Conservation (phyloP, 768 basidiomycete genomes). For the Pleurotus sapidus region DNA sequence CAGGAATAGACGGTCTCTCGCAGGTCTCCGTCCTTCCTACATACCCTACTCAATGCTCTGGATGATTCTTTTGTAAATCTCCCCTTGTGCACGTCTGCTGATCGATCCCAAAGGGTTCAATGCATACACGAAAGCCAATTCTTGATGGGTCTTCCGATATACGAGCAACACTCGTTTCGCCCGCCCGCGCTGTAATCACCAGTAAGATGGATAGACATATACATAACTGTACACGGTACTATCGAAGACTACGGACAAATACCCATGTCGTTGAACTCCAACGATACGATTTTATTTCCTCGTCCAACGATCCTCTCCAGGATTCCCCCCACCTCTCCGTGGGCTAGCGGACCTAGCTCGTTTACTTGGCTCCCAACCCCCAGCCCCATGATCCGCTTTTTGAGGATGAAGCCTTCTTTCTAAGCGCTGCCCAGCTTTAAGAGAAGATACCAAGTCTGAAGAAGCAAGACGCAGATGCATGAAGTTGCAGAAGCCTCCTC, state of each 20-base stretch:
- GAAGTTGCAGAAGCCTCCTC: conserved; percentile 98
- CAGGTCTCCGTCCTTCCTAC: too few species aligned
- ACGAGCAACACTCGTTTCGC: too few species aligned
- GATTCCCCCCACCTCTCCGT: conserved; percentile 51
- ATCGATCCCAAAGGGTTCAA: too few species aligned
- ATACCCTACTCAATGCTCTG: too few species aligned
- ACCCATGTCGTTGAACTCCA: neutral
- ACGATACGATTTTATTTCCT: conserved; percentile 38
- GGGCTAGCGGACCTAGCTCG: conserved; percentile 83
- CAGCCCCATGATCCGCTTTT: conserved; percentile 62
- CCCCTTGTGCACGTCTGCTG: too few species aligned
- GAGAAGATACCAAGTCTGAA: conserved; percentile 73
- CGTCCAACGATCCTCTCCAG: conserved; percentile 78
- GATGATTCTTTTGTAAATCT: too few species aligned
- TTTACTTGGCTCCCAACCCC: conserved; percentile 82
- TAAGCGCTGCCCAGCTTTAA: conserved; percentile 80
- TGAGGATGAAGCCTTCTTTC: conserved; percentile 75
- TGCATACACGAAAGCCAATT: too few species aligned
- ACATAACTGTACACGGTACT: neutral
- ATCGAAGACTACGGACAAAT: neutral
- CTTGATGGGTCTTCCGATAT: too few species aligned
- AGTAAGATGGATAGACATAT: neutral
- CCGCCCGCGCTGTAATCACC: too few species aligned
- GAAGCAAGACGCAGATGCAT: conserved; percentile 94
- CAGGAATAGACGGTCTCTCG: too few species aligned